These are phyloP conservation scores for Moricandia arvensis DNA, from an alignment of 345 rosid genomes.

Conservation along the genomic window DNA sequence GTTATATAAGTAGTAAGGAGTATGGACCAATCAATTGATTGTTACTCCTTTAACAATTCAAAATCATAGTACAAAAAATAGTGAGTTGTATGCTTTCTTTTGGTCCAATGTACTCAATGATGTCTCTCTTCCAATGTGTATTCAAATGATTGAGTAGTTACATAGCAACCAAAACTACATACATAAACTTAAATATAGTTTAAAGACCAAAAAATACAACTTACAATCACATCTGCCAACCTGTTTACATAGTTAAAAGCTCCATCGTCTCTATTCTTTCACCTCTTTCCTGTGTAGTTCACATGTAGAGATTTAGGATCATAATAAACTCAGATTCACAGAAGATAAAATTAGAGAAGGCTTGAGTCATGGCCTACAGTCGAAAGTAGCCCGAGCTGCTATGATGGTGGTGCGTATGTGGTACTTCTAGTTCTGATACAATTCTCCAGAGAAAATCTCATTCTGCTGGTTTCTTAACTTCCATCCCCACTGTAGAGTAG, in stretches of 20 bases:
- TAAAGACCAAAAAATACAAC: conserved; percentile 11
- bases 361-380: conserved; percentile 40
- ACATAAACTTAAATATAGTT: not conserved
- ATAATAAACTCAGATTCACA: not conserved
- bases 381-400: conserved; percentile 71
- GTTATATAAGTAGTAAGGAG: not conserved
- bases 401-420: conserved; percentile 42
- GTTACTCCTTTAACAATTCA: conserved; percentile 23
- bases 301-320: conserved; percentile 1
- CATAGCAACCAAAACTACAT: conserved; percentile 28
- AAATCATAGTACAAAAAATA: conserved; percentile 7
- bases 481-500: conserved; percentile 22
- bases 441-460: conserved; percentile 15
- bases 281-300: conserved; percentile 26
- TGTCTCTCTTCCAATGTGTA: conserved; percentile 4
- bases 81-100: conserved; percentile 13
- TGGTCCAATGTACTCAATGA: conserved; percentile 1
- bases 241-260: conserved; percentile 1
- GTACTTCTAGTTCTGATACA: conserved; percentile 26
- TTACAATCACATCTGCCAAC: conserved; percentile 28
- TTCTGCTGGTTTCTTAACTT: conserved; percentile 24
- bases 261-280: conserved; percentile 15
- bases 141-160: conserved; percentile 8
- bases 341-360: not conserved
- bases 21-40: conserved; percentile 3